Evolutionary conservation across 2,329 filamentous ascomycete genomes (phyloP), one percentile per base, ranked within the genome.

Genomic region (Escovopsis sp.): DNA sequence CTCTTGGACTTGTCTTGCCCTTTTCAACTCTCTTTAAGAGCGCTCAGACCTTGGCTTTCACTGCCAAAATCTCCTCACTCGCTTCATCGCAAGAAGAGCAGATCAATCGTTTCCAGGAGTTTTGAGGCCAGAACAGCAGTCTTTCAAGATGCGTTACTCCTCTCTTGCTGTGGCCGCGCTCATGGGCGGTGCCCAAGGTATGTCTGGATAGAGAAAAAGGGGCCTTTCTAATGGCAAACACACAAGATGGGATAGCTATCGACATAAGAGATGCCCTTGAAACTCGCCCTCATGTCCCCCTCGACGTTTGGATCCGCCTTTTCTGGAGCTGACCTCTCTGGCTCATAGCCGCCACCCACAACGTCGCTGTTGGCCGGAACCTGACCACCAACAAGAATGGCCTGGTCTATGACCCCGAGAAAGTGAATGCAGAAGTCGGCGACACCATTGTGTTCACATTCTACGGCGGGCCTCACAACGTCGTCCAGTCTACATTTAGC

Each of bases 401-500:
- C 27, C 59, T 80, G 38, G 66, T 60, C 41, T 87, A 75, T 64
- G 72, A 60, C 42, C 82, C 82, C 28, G 65, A 79, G 45, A 75
- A 68, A 48, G 54, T 88, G 52, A 64, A 62, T 42, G 80, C 76
- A 23, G 53, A 58, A n/a, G 57, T 63, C 3, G 81, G 82, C 43
- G 64, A 69, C 46, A 67, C 73, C 60, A 64, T 79, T 11, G 71
- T 77, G 57, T 79, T 79, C 63, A 72, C 78, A 55, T 79, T 79
- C 61, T 61, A 64, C 42, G 63, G 62, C 8, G 68, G 66, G 46
- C 87, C 87, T 64, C 82, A 88, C 68, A 86, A 80, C 34, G 73
- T 86, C 39, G 80, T 76, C 13, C 79, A 86, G 62, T 83, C 81
- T 32, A 74, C 66, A 48, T 88, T 87, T 48, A 75, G 79, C 47